Evolutionary conservation across 2,329 filamentous ascomycete species (phyloP).

Genomic region (Colletotrichum abscissum): DNA sequence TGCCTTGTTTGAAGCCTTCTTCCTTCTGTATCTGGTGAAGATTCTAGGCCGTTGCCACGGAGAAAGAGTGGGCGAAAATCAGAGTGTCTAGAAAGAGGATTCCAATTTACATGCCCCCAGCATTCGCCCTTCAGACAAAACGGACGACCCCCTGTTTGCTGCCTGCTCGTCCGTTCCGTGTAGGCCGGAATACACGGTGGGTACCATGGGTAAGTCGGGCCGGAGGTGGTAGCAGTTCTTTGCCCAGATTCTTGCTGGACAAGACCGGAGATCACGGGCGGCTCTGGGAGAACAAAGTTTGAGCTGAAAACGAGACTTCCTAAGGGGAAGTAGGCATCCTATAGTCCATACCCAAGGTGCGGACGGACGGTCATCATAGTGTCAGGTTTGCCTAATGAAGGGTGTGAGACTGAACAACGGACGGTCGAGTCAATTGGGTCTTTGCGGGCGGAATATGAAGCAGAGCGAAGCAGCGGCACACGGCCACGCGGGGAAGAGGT

Average conservation of each 20-base stretch:
- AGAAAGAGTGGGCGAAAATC: background rate
- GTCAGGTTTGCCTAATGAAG: slow-evolving; percentile 2
- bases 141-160: background rate
- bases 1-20: slow-evolving; percentile 20
- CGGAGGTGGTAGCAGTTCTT: background rate
- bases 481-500: background rate
- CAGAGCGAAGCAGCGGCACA: slow-evolving; percentile 4
- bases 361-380: slow-evolving; percentile 14
- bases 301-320: background rate
- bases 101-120: background rate
- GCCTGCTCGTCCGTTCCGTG: slow-evolving; percentile 5
- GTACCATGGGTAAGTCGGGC: slow-evolving; percentile 6
- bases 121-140: background rate
- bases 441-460: background rate
- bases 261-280: slow-evolving; percentile 16
- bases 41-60: background rate
- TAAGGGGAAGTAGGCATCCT: background rate
- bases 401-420: background rate
- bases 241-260: background rate
- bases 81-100: background rate
- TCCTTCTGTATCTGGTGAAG: background rate
- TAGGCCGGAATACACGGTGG: slow-evolving; percentile 4
- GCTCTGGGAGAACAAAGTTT: slow-evolving; percentile 1
- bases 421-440: slow-evolving; percentile 6
- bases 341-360: background rate